Base-by-base conservation (phyloP, 1,284 basidiomycete species). In the Pterulicium gracile region DNA sequence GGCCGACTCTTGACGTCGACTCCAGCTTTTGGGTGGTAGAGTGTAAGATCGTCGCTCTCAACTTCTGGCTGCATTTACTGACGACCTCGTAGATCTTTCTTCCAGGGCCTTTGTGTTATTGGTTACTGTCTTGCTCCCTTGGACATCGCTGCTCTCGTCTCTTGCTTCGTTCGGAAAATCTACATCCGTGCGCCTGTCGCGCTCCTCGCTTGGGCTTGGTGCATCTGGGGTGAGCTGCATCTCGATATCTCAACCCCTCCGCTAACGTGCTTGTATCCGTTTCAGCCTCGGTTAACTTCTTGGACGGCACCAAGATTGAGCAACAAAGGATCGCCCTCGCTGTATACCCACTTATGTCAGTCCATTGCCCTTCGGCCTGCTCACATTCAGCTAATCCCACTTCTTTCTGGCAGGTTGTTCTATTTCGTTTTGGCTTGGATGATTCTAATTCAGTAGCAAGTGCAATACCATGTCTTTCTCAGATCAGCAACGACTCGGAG, bases 71-170 rank as follows among this genome's bases (percentile, higher is more conserved):
- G 42, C 43, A 22, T 35, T 45, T 45, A 49, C 46, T n/a, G 18
- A 43, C 40, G 45, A 24, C n/a, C 27, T 32, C 41, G n/a, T 60
- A 93, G 90, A 5, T 94, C 92, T 0, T 94, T 97, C 70, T 95
- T 97, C 69, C 93, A 97, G 62, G 90, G 88, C 40, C 70, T 97
- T 24, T 96, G 93, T 56, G 92, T 86, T 20, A 72, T 96, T 10
- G 93, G 84, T 1, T 96, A 96, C 58, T 94, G 92, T 56, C 76
- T 95, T 47, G 91, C 90, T 1, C 92, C 92, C 4, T 73, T 96
- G 43, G 77, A 92, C 51, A 76, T 95, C 40, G 92, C 93, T 2
- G 92, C 91, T 2, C 68, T 96, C 39, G 72, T 96, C 41, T 78
- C 89, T 0, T 85, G 86, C 53, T 90, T 96, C 54, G 81, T 96